Base-by-base conservation (phyloP, 129 eudicot species). In the Lactuca saligna region DNA sequence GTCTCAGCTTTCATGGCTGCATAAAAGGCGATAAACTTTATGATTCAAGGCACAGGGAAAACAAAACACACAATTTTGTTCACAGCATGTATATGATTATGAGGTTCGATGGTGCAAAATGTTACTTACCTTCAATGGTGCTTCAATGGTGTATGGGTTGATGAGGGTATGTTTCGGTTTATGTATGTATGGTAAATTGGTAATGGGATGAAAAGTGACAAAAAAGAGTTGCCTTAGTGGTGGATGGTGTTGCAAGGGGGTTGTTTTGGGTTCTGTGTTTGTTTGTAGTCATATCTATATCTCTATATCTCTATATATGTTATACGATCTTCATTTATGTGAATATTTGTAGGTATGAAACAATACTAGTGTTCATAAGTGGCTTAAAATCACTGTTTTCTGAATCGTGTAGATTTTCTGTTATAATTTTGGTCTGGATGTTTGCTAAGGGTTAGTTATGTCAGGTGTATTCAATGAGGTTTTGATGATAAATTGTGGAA, bases 331-430 rank as follows among this genome's bases (percentile, higher is more conserved):
- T 53, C 72, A 57, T 62, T 41, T 68, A 56, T 88, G 88, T 85
- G 85, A 78, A 82, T 82, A 85, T 80, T 68, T 78, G 71, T 82
- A 80, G 82, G 71, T 68, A 78, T 68, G 80, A 75, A 39, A 71
- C 50, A 68, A 42, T 44, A 53, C 61, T 32, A 3, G 54, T 65
- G 65, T 58, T 67, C 25, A 74, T 39, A 39, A 5, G 44, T 7
- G 44, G 44, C 44, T 39, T 63, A 71, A 79, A 75, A 69, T 42
- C 68, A 34, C 69, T 56, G 41, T 12, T 7, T 51, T 66, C 4
- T 44, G 51, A 12, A 44, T 44, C 0, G 11, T 66, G 59, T 57
- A 31, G 31, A 9, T 8, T 53, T 53, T 54, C 46, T 38, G 9
- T 11, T 41, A 32, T 42, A 25, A 25, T 25, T 25, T 25, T 25